Evolutionary conservation across 1,139 yeast genomes (phyloP).

Genomic region (Schwanniomyces etchellsii): DNA sequence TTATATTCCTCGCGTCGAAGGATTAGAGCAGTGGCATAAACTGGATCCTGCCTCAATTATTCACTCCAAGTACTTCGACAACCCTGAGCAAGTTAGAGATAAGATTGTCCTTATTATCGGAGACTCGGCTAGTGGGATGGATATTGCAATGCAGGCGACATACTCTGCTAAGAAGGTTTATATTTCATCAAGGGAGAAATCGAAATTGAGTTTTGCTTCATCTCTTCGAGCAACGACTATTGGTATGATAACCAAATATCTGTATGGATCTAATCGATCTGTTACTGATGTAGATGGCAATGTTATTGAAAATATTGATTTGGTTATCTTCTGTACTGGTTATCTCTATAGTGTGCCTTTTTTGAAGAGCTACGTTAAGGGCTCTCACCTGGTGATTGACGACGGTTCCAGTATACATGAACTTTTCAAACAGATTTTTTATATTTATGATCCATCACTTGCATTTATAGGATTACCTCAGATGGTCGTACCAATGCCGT

Average conservation of each 20-base stretch:
- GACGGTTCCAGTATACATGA: conserved; percentile 28
- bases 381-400: conserved; percentile 18
- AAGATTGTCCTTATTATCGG: conserved; percentile 45
- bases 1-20: conserved; percentile 37
- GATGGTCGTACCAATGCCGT: conserved; percentile 42
- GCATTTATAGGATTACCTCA: conserved; percentile 33
- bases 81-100: conserved; percentile 23
- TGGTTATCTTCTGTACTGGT: conserved; percentile 44
- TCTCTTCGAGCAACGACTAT: conserved; percentile 12
- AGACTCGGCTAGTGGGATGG: conserved; percentile 42
- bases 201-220: conserved; percentile 5
- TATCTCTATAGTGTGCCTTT: conserved; percentile 41
- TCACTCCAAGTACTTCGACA: conserved; percentile 41
- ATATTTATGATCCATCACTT: conserved; percentile 40
- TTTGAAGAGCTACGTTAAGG: conserved; percentile 21
- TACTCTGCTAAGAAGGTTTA: conserved; percentile 34
- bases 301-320: conserved; percentile 25
- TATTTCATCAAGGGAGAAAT: conserved; percentile 16
- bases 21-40: conserved; percentile 34
- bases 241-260: conserved; percentile 25
- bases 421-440: conserved; percentile 39
- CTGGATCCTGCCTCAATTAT: conserved; percentile 23
- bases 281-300: conserved; percentile 23
- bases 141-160: conserved; percentile 39
- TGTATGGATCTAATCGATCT: conserved; percentile 17